A percentile compares a stretch with the other conserved stretches of the same genome.
Conservation (phyloP, 805 yeast genomes). For the Wickerhamomyces alni region DNA sequence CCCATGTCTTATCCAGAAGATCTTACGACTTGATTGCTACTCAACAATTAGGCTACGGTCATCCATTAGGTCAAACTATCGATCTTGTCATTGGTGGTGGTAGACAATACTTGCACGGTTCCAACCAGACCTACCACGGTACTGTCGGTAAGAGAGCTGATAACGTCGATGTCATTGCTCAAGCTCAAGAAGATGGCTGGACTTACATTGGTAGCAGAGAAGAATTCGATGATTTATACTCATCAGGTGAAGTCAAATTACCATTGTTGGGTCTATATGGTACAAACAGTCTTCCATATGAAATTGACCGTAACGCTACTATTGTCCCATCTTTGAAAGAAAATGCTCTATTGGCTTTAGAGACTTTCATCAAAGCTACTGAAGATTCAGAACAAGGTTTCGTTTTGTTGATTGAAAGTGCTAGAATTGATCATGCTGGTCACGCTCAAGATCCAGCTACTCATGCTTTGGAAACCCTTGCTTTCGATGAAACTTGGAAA, state of each 20-base stretch:
- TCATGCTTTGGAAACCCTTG: constrained; percentile 84
- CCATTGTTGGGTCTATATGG: constrained; percentile 77
- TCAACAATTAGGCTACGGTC: constrained; percentile 70
- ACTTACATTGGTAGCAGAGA: constrained; percentile 53
- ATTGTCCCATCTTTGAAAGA: constrained; percentile 74
- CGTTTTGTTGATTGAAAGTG: constrained; percentile 81
- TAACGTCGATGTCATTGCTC: constrained; percentile 55
- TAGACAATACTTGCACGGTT: constrained; percentile 71
- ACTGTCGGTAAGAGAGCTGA: constrained; percentile 61
- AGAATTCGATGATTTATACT: constrained; percentile 45
- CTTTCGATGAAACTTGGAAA: constrained; percentile 73
- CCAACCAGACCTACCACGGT: constrained; percentile 25
- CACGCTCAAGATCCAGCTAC: constrained; percentile 91
- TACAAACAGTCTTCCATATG: constrained; percentile 71
- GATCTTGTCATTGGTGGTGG: constrained; percentile 91
- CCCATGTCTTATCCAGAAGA: constrained; percentile 68
- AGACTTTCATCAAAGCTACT: constrained; percentile 60
- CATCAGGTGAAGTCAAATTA: constrained; percentile 50
- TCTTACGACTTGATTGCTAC: constrained; percentile 80
- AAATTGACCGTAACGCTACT: constrained; percentile 59
- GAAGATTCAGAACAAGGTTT: constrained; percentile 76
- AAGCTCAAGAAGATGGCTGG: constrained; percentile 60
- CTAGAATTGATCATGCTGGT: constrained; percentile 92
- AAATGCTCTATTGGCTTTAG: constrained; percentile 66
- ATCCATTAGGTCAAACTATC: constrained; percentile 70